A percentile compares a stretch with the other conserved stretches of the same genome.
phyloP scores from a whole-genome alignment of 2,329 filamentous ascomycete genomes.

The Ramularia endophylla region DNA sequence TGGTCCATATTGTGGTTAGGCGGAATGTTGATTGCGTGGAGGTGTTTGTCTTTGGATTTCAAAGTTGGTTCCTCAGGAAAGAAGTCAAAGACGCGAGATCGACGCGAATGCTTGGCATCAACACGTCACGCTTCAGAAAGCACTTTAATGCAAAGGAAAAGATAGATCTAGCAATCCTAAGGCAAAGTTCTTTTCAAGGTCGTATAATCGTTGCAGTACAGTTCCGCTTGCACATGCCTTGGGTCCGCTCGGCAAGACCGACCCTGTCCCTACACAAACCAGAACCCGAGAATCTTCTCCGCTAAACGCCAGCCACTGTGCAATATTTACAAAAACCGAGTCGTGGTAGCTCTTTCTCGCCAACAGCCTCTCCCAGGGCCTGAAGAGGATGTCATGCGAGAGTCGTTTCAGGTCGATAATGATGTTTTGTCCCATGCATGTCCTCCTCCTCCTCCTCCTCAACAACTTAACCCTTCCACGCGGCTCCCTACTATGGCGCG shows the following conservation, averaged over 20 bases:
- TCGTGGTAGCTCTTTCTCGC: too few species aligned
- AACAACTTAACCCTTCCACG: background rate
- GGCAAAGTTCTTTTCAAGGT: conserved; percentile 4
- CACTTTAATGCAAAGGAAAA: too few species aligned
- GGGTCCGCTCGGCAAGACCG: background rate
- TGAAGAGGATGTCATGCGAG: too few species aligned
- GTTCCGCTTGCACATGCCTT: background rate
- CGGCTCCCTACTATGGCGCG: background rate
- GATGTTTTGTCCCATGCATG: too few species aligned
- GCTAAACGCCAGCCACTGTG: conserved; percentile 12
- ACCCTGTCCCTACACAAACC: conserved; percentile 3
- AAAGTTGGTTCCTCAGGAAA: too few species aligned
- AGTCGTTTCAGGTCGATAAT: too few species aligned
- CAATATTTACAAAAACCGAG: conserved; percentile 16
- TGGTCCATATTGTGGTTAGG: conserved; percentile 3
- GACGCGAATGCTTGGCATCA: too few species aligned
- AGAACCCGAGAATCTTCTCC: background rate
- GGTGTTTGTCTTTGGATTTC: too few species aligned
- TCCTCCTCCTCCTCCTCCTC: background rate
- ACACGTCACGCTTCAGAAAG: too few species aligned
- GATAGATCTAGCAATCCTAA: background rate
- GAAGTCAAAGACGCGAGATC: too few species aligned
- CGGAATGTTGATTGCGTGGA: conserved; percentile 1
- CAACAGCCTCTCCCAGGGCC: too few species aligned
- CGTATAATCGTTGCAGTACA: conserved; percentile 6